Evolutionary conservation across 306 rosid species (phyloP), one percentile per base, ranked within the genome.

Genomic region (Ormosia semicastrata): DNA sequence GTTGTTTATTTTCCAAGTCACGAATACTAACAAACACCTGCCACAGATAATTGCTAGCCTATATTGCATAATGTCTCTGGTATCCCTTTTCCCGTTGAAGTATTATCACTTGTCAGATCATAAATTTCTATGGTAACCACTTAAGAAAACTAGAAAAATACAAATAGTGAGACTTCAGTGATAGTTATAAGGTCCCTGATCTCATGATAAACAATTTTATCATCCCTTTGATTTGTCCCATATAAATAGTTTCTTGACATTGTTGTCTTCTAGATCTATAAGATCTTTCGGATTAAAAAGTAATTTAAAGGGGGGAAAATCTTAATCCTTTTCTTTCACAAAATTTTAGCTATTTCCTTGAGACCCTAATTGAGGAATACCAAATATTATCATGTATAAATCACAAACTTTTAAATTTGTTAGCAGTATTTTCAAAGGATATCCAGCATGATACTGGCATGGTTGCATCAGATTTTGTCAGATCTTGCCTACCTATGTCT

Each of bases 391-490:
- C 44, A 37, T 63, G 13, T 62, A 34, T 40, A 70, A 33, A 18
- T 80, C 30, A 17, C 1, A 39, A 71, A n/a, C 0, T 49, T 49
- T 71, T 47, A 5, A 57, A 11, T 54, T 71, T 58, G 14, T 46
- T 43, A 7, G 13, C 34, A 69, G 49, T 58, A 34, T 15, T 79
- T 69, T 70, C 7, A 17, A 46, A 43, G 76, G 46, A 68, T 79
- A 18, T 36, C 62, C 36, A 50, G 33, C 2, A 3, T 10, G 75
- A 39, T 17, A 56, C n/a, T 43, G 11, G 17, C 58, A 39, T 66
- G 64, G 53, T 33, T 63, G 54, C 67, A 50, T 52, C 41, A 50
- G 66, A 63, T 63, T 79, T 69, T 71, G 66, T 18, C 36, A 49
- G 43, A 53, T 71, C 44, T 70, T 60, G 12, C 53, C 64, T 6